These are phyloP conservation scores for Cyclocybe cylindracea DNA, from an alignment of 768 basidiomycete species.

Conservation along the genomic window DNA sequence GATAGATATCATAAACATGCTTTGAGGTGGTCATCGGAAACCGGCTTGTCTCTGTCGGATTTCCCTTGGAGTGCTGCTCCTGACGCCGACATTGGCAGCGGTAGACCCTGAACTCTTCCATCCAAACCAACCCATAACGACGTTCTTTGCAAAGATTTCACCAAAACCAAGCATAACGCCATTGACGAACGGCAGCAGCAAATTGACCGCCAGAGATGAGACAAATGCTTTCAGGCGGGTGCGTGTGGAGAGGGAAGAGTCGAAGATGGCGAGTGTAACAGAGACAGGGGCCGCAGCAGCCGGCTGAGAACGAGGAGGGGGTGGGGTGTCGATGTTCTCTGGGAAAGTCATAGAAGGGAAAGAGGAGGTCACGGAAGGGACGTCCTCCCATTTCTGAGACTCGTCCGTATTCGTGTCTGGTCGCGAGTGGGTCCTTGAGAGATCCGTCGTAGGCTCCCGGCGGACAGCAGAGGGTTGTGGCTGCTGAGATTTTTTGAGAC, in stretches of 20 bases:
- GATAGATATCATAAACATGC: not conserved
- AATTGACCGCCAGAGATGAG: constrained; percentile 80
- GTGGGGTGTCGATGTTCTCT: constrained; percentile 56
- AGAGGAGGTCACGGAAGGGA: constrained; percentile 62
- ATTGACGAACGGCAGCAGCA: constrained; percentile 87
- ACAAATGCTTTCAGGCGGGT: constrained; percentile 70
- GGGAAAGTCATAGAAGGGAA: constrained; percentile 83
- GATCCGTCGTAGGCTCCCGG: constrained; percentile 6
- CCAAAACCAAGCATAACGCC: constrained; percentile 98
- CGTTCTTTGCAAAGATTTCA: constrained; percentile 85
- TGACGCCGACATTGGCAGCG: constrained; percentile 35
- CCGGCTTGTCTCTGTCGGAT: constrained; percentile 19
- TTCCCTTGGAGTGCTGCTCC: constrained; percentile 17
- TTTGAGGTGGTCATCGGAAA: not conserved
- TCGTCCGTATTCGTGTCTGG: constrained; percentile 38
- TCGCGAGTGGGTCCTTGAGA: constrained; percentile 33
- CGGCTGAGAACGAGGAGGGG: constrained; percentile 30
- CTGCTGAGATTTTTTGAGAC: constrained; percentile 1
- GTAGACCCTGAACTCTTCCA: constrained; percentile 41
- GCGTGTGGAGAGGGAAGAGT: constrained; percentile 61
- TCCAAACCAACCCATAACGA: constrained; percentile 59
- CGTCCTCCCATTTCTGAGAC: constrained; percentile 74
- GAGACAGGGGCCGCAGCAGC: constrained; percentile 36
- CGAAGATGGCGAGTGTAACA: constrained; percentile 71
- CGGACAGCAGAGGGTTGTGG: constrained; percentile 12